Percentiles rank a stretch among this genome's conserved stretches.
Evolutionary conservation across 2,329 filamentous ascomycete species (phyloP).

Genomic region (Parascedosporium putredinis): DNA sequence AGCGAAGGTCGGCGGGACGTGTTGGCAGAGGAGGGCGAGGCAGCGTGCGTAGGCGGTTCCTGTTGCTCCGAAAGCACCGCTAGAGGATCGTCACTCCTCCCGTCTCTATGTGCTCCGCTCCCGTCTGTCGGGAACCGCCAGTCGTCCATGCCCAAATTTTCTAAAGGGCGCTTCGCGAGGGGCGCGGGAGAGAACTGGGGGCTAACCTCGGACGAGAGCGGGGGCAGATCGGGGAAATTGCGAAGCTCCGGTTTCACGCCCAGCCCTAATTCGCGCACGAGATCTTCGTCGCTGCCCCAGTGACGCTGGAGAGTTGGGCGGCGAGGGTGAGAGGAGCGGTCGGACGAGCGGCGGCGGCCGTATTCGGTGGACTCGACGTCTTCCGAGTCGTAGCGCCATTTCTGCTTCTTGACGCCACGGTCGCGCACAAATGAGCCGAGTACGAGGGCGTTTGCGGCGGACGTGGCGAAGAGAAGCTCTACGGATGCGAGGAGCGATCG

Average conservation of each 20-base stretch:
- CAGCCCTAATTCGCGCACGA: slow-evolving; percentile 71
- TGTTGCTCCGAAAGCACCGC: slow-evolving; percentile 25
- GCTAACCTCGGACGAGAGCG: slow-evolving; percentile 16
- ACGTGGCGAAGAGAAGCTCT: slow-evolving; percentile 80
- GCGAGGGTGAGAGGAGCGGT: not conserved
- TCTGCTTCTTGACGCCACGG: slow-evolving; percentile 78
- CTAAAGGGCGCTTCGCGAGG: slow-evolving; percentile 15
- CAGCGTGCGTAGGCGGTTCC: slow-evolving; percentile 17
- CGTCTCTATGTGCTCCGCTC: slow-evolving; percentile 24
- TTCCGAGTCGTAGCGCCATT: slow-evolving; percentile 47
- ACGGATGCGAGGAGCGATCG: slow-evolving; percentile 82
- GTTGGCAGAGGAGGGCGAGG: slow-evolving; percentile 26
- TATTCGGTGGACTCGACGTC: slow-evolving; percentile 4
- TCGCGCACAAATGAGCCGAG: slow-evolving; percentile 89
- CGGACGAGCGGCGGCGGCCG: not conserved
- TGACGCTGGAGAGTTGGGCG: slow-evolving; percentile 33
- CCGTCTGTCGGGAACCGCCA: slow-evolving; percentile 36
- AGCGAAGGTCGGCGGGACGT: slow-evolving; percentile 25
- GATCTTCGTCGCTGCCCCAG: slow-evolving; percentile 86
- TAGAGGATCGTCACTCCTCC: slow-evolving; percentile 35
- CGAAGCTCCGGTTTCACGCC: slow-evolving; percentile 46
- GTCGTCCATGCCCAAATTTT: slow-evolving; percentile 23
- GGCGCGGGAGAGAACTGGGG: slow-evolving; percentile 26
- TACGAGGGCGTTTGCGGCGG: slow-evolving; percentile 78
- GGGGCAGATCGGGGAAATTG: slow-evolving; percentile 15